Evolutionary conservation across 805 yeast species (phyloP), one percentile per base, ranked within the genome.

Genomic region (Candida takata): DNA sequence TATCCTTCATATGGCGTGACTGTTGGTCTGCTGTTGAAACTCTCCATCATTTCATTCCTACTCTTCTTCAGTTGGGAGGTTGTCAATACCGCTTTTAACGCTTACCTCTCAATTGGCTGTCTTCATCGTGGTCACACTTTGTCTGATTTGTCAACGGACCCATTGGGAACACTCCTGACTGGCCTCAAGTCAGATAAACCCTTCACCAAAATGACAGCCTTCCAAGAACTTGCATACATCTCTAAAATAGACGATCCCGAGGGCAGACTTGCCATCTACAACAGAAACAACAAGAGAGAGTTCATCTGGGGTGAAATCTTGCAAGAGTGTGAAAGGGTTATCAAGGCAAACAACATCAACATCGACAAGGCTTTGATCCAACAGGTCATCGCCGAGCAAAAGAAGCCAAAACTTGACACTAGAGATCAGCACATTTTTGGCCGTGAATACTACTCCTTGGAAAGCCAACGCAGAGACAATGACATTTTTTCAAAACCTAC

Each of bases 21-120:
- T 11, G 49, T 57, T 19, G 42, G 43, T 2, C 50, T 61, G 6
- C 51, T 57, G 33, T 13, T 58, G 12, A 58, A 52, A 40, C 48
- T 64, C 14, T 50, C 58, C 4, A 49, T 51, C 16, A 49, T 58
- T 3, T 60, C 65, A 21, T 67, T 54, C 41, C 46, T 65, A n/a
- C 42, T 61, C 16, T 55, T 61, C 26, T 49, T 65, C 25, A 46
- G 54, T 9, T 74, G 82, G 74, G 87, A 82, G 48, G 31, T 69
- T 8, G 53, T 71, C 17, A 78, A 79, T 49, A 68, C 72, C 37
- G 58, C 77, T 1, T 82, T 71, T 51, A 66, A 76, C 48, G 80
- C 81, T 3, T 81, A 79, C 51, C 69, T 84, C 37, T 69, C 80
- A 11, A 69, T 80, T 44, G 90, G 92, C 3, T 82, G 90, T 53